Percentiles rank a stretch among this genome's conserved stretches.
Conservation (phyloP, 164 flowering plant genomes). For the Hamamelis virginiana region DNA sequence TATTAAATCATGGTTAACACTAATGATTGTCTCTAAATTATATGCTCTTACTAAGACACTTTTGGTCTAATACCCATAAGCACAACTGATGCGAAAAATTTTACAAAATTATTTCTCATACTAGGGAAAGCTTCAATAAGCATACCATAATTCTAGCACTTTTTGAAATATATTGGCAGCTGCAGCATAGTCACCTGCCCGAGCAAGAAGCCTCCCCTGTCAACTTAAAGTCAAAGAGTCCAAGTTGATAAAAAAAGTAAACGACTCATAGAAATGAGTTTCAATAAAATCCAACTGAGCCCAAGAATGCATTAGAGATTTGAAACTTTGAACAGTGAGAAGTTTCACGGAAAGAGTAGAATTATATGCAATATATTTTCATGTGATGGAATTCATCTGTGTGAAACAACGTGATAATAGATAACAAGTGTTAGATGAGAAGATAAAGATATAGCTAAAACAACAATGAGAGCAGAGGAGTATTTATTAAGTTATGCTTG, state of each 20-base stretch:
- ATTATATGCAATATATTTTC: neutral
- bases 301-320: neutral
- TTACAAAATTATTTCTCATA: neutral
- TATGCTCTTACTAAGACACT: too few relatives aligned
- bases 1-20: too few relatives aligned
- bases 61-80: too few relatives aligned
- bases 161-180: constrained; percentile 68
- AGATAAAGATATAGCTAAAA: too few relatives aligned
- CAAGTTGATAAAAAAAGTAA: constrained; percentile 37
- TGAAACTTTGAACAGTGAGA: neutral
- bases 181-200: constrained; percentile 71
- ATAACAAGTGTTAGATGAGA: too few relatives aligned
- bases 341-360: neutral
- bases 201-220: constrained; percentile 99
- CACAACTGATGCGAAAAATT: too few relatives aligned
- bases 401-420: neutral
- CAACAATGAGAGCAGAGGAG: too few relatives aligned
- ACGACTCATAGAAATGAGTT: neutral
- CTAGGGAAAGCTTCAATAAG: neutral
- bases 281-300: neutral
- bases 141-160: constrained; percentile 74
- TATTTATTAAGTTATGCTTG: too few relatives aligned
- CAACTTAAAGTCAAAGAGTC: constrained; percentile 78
- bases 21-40: too few relatives aligned
- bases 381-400: neutral